These are phyloP conservation scores for peach (Prunus persica) DNA, from an alignment of 306 rosid genomes.

Conservation along the genomic window DNA sequence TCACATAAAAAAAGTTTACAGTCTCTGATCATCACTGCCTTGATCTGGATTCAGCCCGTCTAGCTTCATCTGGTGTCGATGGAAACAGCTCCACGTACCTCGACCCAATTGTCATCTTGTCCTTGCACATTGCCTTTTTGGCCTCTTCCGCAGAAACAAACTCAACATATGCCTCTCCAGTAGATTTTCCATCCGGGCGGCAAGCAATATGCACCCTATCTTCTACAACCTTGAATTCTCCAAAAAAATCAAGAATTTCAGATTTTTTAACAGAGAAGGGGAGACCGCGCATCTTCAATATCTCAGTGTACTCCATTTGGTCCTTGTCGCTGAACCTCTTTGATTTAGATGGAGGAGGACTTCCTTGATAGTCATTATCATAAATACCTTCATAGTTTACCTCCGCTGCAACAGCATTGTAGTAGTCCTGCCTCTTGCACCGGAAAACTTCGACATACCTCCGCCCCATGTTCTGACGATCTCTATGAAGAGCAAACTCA, in stretches of 20 bases:
- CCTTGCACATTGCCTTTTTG: conserved; percentile 86
- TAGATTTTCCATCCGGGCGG: conserved; percentile 97
- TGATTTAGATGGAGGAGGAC: conserved; percentile 86
- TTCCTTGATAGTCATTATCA: conserved; percentile 81
- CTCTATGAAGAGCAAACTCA: conserved; percentile 86
- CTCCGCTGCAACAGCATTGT: conserved; percentile 87
- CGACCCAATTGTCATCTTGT: conserved; percentile 97
- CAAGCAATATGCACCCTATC: conserved; percentile 84
- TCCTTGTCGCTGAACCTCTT: conserved; percentile 91
- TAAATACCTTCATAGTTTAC: conserved; percentile 80
- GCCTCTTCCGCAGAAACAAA: conserved; percentile 86
- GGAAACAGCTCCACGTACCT: conserved; percentile 99
- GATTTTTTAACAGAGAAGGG: conserved; percentile 67
- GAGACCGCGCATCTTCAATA: conserved; percentile 96
- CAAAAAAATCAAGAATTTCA: conserved; percentile 73
- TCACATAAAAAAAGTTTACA: neutral
- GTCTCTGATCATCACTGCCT: conserved; percentile 60
- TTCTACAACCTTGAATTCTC: conserved; percentile 69
- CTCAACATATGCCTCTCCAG: conserved; percentile 97
- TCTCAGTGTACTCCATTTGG: conserved; percentile 90
- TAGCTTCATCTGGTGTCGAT: conserved; percentile 92
- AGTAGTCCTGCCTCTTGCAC: conserved; percentile 95
- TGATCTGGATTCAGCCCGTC: conserved; percentile 94
- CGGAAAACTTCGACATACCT: conserved; percentile 94
- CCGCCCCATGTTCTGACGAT: conserved; percentile 95